phyloP scores from a whole-genome alignment of 805 yeast genomes.

The Kodamaea nitidulidarum region DNA sequence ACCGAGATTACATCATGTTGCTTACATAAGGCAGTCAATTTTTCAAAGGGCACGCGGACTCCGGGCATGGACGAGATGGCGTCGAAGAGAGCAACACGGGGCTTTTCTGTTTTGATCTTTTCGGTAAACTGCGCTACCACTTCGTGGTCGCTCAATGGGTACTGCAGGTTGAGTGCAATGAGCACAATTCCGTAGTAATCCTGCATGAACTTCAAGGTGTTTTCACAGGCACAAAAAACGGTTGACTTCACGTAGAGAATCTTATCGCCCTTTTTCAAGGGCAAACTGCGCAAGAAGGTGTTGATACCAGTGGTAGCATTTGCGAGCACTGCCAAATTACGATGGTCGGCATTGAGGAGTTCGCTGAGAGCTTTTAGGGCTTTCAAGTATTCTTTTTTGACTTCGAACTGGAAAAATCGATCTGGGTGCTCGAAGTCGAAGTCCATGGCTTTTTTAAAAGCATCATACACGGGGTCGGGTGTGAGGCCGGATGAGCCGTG shows the following conservation, averaged over 20 bases:
- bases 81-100: slow-evolving; percentile 51
- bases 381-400: slow-evolving; percentile 23
- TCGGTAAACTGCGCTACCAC: slow-evolving; percentile 22
- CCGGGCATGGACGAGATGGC: slow-evolving; percentile 65
- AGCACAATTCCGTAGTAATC: slow-evolving; percentile 15
- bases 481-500: slow-evolving; percentile 63
- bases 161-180: too few relatives aligned
- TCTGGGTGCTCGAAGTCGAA: slow-evolving; percentile 44
- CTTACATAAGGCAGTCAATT: slow-evolving; percentile 42
- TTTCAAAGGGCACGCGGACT: slow-evolving; percentile 51
- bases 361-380: slow-evolving; percentile 36
- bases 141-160: slow-evolving; percentile 14
- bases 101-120: slow-evolving; percentile 17
- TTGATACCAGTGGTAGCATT: slow-evolving; percentile 64
- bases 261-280: slow-evolving; percentile 50
- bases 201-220: slow-evolving; percentile 41
- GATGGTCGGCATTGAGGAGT: slow-evolving; percentile 44
- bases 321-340: slow-evolving; percentile 47
- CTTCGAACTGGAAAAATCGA: slow-evolving; percentile 29
- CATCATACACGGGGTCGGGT: slow-evolving; percentile 46
- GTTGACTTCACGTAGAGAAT: slow-evolving; percentile 43
- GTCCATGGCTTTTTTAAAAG: slow-evolving; percentile 22
- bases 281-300: slow-evolving; percentile 50
- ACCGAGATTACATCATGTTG: slow-evolving; percentile 47
- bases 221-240: slow-evolving; percentile 51